Conservation (phyloP, 2,329 filamentous ascomycete species). For the Ceratocystis albifundus region DNA sequence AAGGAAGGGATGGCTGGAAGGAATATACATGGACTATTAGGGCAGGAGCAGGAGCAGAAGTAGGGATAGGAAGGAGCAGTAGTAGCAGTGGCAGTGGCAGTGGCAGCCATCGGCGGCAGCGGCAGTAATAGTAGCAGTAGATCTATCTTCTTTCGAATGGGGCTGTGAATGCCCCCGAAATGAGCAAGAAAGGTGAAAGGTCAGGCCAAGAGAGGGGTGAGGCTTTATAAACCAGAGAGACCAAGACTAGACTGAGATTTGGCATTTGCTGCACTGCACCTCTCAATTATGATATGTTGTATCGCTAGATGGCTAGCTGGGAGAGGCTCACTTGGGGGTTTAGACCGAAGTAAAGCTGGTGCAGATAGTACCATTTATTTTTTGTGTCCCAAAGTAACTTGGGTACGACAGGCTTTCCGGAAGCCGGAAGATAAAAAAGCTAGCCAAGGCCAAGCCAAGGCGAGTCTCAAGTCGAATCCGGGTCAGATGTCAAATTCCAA, state of each 20-base stretch:
- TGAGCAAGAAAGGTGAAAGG: background rate
- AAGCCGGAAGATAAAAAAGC: background rate
- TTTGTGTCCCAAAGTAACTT: background rate
- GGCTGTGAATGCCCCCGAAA: no score
- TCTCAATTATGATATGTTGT: background rate
- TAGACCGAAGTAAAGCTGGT: background rate
- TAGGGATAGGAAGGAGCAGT: no score
- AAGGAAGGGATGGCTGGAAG: no score
- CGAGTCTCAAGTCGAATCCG: background rate
- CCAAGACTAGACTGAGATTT: background rate
- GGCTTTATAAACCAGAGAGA: background rate
- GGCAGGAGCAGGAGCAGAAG: no score
- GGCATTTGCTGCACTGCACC: background rate
- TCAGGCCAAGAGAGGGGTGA: background rate
- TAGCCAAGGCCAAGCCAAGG: background rate
- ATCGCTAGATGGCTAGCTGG: background rate
- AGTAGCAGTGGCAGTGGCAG: no score
- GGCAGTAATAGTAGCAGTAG: no score
- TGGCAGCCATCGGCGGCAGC: no score
- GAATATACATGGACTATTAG: no score
- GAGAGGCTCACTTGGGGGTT: background rate
- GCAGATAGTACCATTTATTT: background rate
- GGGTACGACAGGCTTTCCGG: background rate
- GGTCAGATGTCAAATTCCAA: no score
- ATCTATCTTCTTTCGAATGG: no score